These are phyloP conservation scores for Fragaria nilgerrensis DNA, from an alignment of 306 rosid genomes.

Conservation along the genomic window DNA sequence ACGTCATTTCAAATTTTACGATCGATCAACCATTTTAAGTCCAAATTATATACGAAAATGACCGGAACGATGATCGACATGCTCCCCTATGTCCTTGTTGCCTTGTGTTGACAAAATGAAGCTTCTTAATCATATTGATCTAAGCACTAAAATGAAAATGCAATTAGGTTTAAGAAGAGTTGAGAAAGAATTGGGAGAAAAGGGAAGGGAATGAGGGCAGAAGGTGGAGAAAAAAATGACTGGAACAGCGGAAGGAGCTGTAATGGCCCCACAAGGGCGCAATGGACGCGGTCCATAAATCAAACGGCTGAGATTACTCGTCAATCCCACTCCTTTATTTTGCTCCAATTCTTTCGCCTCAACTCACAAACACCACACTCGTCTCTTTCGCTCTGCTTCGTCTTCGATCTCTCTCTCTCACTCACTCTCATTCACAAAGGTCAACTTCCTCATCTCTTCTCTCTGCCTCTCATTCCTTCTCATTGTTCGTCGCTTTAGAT, in stretches of 20 bases:
- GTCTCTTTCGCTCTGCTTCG: conserved; percentile 20
- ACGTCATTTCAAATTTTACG: neutral
- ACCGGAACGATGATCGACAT: neutral
- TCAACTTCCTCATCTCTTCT: conserved; percentile 15
- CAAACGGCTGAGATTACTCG: conserved; percentile 53
- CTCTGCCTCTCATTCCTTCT: conserved; percentile 8
- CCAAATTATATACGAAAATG: neutral
- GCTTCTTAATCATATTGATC: neutral
- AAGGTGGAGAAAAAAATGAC: conserved; percentile 3
- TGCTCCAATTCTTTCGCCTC: conserved; percentile 5
- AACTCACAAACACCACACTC: neutral
- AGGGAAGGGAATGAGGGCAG: neutral
- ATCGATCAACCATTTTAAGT: neutral
- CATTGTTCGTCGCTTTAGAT: neutral
- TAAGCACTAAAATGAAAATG: neutral
- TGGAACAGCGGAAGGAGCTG: conserved; percentile 22
- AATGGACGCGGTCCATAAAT: conserved; percentile 35
- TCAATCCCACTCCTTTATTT: conserved; percentile 19
- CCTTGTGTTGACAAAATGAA: neutral
- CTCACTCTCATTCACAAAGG: conserved; percentile 43
- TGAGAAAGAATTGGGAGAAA: neutral
- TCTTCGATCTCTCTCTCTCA: conserved; percentile 15
- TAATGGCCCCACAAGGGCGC: conserved; percentile 19
- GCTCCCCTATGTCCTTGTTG: neutral
- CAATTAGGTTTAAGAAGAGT: neutral